Percentiles rank a stretch among this genome's conserved stretches.
These are phyloP conservation scores for Carex littledalei DNA, from an alignment of 176 grass and related monocot species.

Conservation along the genomic window DNA sequence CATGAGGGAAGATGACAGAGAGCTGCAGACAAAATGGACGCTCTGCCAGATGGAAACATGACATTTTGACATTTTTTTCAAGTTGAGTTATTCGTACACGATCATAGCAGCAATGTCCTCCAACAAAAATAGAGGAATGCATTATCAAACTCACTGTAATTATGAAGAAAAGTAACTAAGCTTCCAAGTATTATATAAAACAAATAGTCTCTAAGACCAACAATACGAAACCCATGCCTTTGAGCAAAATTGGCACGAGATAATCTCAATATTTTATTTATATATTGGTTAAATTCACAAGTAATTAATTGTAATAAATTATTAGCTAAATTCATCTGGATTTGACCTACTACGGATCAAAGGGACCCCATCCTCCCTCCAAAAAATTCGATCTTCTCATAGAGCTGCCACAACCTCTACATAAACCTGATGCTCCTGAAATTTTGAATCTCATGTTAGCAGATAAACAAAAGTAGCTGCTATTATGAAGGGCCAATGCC, in stretches of 20 bases:
- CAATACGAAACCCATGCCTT: neutral
- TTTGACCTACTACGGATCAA: constrained; percentile 25
- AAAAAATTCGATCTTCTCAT: constrained; percentile 60
- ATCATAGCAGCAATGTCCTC: neutral
- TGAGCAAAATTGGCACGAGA: constrained; percentile 16
- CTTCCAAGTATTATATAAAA: neutral
- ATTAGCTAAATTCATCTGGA: constrained; percentile 23
- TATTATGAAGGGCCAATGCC: neutral
- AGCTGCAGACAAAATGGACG: neutral
- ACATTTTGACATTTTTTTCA: no score
- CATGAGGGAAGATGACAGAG: neutral
- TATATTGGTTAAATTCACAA: neutral
- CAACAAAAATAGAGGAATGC: neutral
- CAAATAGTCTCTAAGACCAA: neutral
- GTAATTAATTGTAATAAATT: neutral
- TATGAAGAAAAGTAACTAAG: neutral
- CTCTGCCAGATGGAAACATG: no score
- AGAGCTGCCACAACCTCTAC: constrained; percentile 78
- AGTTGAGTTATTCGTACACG: neutral
- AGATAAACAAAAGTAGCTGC: neutral
- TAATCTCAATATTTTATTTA: neutral
- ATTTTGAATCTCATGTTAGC: constrained; percentile 1
- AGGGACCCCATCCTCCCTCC: constrained; percentile 57
- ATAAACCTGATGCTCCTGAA: constrained; percentile 74
- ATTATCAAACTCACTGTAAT: neutral